Evolutionary conservation across 257 asterid genomes (phyloP), one percentile per base, ranked within the genome.

Genomic region (Scutellaria minor): DNA sequence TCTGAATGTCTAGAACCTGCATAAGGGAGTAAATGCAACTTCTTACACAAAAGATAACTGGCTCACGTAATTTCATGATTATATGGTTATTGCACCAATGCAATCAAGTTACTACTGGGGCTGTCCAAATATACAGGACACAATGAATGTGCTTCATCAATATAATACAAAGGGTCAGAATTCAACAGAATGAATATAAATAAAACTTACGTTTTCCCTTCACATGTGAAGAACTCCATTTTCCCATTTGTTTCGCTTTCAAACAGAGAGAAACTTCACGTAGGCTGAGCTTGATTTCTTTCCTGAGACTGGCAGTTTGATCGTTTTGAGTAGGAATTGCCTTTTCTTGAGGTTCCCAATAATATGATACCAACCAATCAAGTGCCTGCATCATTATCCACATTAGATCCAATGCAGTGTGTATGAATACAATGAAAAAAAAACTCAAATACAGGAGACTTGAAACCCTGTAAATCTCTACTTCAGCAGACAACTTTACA

Each of bases 341-440:
- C 65, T 76, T 82, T 77, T 82, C 91, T 82, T 93, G 98, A 64
- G 96, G 95, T 63, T 85, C 89, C 98, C 98, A 93, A 67, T 93
- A 90, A 75, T 90, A 87, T 22, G 86, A 86, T 72, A 85, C 75
- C 89, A 93, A 82, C 98, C 97, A 93, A 75, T 83, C 93, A 84
- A 93, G 89, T 24, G 98, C 98, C 98, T 88, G 86, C 73, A 80
- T 72, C 37, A 27, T 54, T 55, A n/a, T 55, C 47, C 24, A 54
- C 51, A 76, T 67, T 63, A 71, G 39, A 71, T 71, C 18, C 54
- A 60, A 64, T 14, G 35, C 39, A 37, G 31, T 13, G 52, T 45
- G 45, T 10, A 48, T 15, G 12, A 66, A 63, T 31, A 71, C 51
- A 6, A 37, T 42, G 35, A 40, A 61, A 15, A 64, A 64, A 10